Conservation (phyloP, 257 asterid genomes). For the Prunella vulgaris region DNA sequence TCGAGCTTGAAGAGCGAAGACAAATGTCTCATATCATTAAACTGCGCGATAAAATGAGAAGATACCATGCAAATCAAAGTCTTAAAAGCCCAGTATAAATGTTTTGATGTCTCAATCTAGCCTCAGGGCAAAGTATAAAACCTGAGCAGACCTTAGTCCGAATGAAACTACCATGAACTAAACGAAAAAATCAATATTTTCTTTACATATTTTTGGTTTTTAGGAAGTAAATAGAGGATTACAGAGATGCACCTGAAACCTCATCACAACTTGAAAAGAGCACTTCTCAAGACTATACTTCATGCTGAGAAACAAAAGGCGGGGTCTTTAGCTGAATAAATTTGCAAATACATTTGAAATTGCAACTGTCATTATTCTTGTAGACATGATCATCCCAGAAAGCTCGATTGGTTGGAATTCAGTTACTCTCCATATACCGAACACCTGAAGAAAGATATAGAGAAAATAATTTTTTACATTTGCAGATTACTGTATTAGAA, state of each 20-base stretch:
- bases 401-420: neutral
- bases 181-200: neutral
- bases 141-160: neutral
- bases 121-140: no score
- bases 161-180: neutral
- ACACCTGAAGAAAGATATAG: constrained; percentile 24
- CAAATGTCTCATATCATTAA: neutral
- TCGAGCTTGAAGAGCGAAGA: neutral
- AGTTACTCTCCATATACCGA: neutral
- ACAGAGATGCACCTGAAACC: neutral
- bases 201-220: neutral
- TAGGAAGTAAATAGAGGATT: neutral
- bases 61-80: neutral
- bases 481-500: neutral
- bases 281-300: neutral
- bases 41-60: neutral
- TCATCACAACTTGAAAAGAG: neutral
- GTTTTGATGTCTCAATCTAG: neutral
- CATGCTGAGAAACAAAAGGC: neutral
- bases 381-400: neutral
- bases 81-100: neutral
- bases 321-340: constrained; percentile 2
- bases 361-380: neutral
- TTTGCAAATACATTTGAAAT: neutral
- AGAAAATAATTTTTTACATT: neutral